Evolutionary conservation across 2,329 filamentous ascomycete species (phyloP).

Genomic region (Calonectria pauciramosa): DNA sequence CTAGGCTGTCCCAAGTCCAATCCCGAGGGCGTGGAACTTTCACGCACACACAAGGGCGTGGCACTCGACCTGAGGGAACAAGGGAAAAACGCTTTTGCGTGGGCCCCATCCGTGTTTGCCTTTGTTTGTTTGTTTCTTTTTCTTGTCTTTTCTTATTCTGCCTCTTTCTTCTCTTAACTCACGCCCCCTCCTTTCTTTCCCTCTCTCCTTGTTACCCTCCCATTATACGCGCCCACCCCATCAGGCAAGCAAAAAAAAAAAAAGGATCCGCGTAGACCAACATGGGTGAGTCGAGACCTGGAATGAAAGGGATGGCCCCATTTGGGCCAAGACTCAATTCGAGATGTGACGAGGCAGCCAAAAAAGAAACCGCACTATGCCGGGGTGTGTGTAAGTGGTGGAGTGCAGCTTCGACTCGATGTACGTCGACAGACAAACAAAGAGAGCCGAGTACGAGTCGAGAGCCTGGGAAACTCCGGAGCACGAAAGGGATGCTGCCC

Average conservation of each 20-base stretch:
- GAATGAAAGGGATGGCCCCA: conserved; percentile 1
- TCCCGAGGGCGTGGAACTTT: conserved; percentile 23
- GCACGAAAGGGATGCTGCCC: background rate
- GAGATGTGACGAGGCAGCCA: conserved; percentile 8
- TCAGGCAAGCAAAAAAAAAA: background rate
- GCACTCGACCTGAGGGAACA: conserved; percentile 6
- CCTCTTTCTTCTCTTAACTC: background rate
- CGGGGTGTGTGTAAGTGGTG: conserved; percentile 17
- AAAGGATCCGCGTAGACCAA: conserved; percentile 10
- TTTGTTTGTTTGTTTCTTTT: background rate
- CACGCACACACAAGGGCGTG: conserved; percentile 7
- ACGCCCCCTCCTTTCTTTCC: conserved; percentile 4
- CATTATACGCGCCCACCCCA: conserved; percentile 14
- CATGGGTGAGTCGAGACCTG: conserved; percentile 7
- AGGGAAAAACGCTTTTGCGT: background rate
- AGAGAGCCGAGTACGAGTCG: conserved; percentile 19
- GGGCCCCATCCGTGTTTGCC: background rate
- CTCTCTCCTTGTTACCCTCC: background rate
- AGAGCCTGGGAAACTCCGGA: background rate
- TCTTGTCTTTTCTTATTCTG: background rate
- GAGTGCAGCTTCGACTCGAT: conserved; percentile 13
- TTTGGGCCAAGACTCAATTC: background rate
- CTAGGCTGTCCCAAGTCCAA: background rate
- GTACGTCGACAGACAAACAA: background rate
- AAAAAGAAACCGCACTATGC: conserved; percentile 7